Base-by-base conservation (phyloP, 345 rosid genomes). In the Zanthoxylum bungeanum region DNA sequence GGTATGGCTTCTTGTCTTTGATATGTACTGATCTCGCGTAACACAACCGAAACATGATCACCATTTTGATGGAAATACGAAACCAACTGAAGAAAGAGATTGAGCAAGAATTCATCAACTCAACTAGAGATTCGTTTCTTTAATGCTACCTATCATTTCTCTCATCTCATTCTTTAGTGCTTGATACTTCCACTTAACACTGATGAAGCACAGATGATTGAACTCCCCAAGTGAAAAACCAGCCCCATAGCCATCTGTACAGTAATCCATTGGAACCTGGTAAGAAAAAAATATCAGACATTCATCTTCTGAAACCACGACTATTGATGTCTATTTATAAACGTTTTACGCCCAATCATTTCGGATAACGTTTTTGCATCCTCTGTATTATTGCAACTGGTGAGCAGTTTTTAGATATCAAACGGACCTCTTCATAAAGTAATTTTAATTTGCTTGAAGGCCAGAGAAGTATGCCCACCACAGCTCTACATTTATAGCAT, bases 121-220 rank as follows among this genome's bases (percentile, higher is more conserved):
- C n/a, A 0, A 39, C 19, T n/a, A 60, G 27, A 39, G 0, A 42
- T 40, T 68, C 24, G 36, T 37, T 40, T 53, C 71, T 36, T 53
- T 68, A 36, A 68, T 52, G 71, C 50, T 24, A 16, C 36, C 34
- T 11, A 37, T 52, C 71, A 68, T 53, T 52, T 68, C 47, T 52
- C 61, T 68, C 71, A 68, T 36, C 71, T 68, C 71, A 68, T 68
- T 52, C 71, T n/a, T n/a, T n/a, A n/a, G n/a, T n/a, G n/a, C n/a
- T n/a, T n/a, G n/a, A n/a, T n/a, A n/a, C n/a, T n/a, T n/a, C n/a
- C n/a, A n/a, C n/a, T n/a, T n/a, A n/a, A n/a, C n/a, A n/a, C n/a
- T n/a, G n/a, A n/a, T n/a, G n/a, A n/a, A 36, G 17, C 2, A 17
- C 42, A 31, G 4, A 30, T 19, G 40, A 65, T 7, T 31, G 14